phyloP scores from a whole-genome alignment of 169 alveolate genomes.

The Eimeria zaria region DNA sequence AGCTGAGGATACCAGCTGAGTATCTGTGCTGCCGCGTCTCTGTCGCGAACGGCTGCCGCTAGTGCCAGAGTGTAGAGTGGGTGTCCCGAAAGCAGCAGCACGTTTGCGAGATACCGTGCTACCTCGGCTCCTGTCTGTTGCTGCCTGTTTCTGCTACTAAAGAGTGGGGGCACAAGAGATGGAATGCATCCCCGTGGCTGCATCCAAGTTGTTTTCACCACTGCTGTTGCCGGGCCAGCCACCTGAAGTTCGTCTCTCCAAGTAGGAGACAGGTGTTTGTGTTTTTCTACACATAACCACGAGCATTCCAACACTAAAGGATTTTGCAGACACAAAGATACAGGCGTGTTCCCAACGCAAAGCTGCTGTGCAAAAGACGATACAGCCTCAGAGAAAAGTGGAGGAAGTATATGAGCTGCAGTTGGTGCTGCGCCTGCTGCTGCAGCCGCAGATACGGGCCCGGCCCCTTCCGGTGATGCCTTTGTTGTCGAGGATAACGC shows the following conservation, averaged over 20 bases:
- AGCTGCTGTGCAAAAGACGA: slow-evolving; percentile 46
- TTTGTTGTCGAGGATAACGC: background rate
- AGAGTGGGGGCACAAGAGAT: slow-evolving; percentile 1
- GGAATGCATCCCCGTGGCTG: background rate
- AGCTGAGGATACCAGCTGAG: slow-evolving; percentile 45
- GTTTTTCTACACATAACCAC: background rate
- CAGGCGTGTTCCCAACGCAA: background rate
- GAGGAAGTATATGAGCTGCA: background rate
- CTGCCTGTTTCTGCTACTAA: slow-evolving; percentile 22
- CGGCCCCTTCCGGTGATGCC: background rate
- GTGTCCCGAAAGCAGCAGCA: slow-evolving; percentile 45
- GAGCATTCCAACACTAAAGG: background rate
- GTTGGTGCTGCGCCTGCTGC: slow-evolving; percentile 1
- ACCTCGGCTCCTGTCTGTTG: slow-evolving; percentile 24
- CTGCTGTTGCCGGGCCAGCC: background rate
- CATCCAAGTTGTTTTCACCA: background rate
- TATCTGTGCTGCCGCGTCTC: slow-evolving; percentile 27
- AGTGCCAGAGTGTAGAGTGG: slow-evolving; percentile 34
- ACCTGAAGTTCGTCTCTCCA: background rate
- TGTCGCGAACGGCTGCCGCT: slow-evolving; percentile 46
- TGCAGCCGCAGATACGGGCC: background rate
- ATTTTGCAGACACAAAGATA: background rate
- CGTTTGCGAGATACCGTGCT: slow-evolving; percentile 49
- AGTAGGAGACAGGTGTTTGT: background rate
- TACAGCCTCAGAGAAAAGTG: slow-evolving; percentile 17